phyloP scores from a whole-genome alignment of 2,329 filamentous ascomycete species.

The Coniochaeta ligniaria region DNA sequence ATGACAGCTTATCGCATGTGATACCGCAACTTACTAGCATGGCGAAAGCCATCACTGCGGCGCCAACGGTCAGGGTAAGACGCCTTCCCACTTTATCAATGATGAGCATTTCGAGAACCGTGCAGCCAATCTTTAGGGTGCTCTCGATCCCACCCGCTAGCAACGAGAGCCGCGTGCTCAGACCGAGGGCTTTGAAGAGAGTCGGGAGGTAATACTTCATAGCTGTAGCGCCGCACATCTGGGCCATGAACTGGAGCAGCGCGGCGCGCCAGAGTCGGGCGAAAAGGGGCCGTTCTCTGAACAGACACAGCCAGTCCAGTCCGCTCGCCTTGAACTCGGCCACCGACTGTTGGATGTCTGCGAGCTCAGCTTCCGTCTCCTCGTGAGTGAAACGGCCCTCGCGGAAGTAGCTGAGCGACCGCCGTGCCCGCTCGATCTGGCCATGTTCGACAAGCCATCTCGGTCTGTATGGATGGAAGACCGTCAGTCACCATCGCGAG shows the following conservation, averaged over 20 bases:
- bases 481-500: background rate
- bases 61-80: conserved; percentile 39
- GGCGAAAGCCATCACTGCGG: conserved; percentile 43
- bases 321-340: conserved; percentile 26
- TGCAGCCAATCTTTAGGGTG: conserved; percentile 49
- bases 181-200: conserved; percentile 42
- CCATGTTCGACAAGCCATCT: conserved; percentile 51
- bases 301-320: conserved; percentile 36
- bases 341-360: conserved; percentile 37
- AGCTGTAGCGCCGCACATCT: conserved; percentile 51
- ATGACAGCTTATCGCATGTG: background rate
- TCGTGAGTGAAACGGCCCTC: conserved; percentile 29
- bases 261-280: conserved; percentile 49
- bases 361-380: conserved; percentile 33
- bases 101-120: conserved; percentile 47
- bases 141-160: conserved; percentile 50
- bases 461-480: conserved; percentile 26
- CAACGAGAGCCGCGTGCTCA: conserved; percentile 38
- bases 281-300: conserved; percentile 39
- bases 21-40: conserved; percentile 36
- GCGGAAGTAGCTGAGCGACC: conserved; percentile 40
- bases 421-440: conserved; percentile 31
- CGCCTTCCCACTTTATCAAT: conserved; percentile 46
- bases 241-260: conserved; percentile 51
- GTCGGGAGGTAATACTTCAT: conserved; percentile 55